phyloP scores from a whole-genome alignment of 208 protist species.

The Trichomonas vaginalis region DNA sequence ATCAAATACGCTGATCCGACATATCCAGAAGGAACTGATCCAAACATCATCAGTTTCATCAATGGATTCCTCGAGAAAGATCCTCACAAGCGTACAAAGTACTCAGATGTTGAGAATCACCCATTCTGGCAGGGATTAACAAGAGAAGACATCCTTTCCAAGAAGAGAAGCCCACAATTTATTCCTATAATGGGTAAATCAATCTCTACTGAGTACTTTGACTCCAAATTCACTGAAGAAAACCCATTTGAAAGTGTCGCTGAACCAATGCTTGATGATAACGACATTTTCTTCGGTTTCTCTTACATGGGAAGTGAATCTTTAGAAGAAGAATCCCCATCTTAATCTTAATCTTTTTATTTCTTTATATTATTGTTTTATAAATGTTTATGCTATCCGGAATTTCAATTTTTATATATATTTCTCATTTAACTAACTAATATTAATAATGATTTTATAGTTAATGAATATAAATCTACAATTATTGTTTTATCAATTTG shows the following conservation, averaged over 20 bases:
- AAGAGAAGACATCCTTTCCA: neutral
- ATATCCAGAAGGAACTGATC: neutral
- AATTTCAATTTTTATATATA: neutral
- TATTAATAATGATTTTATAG: no score
- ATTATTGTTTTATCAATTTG: no score
- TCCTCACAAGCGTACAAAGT: neutral
- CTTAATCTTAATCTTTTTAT: neutral
- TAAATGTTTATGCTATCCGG: neutral
- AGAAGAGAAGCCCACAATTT: neutral
- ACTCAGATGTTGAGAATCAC: neutral
- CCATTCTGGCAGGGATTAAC: neutral
- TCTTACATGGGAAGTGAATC: neutral
- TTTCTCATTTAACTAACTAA: no score
- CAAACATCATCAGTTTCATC: neutral
- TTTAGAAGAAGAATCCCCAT: neutral
- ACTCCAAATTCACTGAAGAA: neutral
- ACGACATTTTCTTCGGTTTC: neutral
- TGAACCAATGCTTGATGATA: neutral
- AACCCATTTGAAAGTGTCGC: neutral
- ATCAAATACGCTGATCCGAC: neutral
- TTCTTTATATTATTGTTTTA: neutral
- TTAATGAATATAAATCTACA: no score
- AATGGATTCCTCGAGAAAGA: neutral
- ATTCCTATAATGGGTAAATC: neutral
- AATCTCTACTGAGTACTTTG: neutral